Conservation (phyloP, 306 rosid species). For the Lathyrus tuberosus region DNA sequence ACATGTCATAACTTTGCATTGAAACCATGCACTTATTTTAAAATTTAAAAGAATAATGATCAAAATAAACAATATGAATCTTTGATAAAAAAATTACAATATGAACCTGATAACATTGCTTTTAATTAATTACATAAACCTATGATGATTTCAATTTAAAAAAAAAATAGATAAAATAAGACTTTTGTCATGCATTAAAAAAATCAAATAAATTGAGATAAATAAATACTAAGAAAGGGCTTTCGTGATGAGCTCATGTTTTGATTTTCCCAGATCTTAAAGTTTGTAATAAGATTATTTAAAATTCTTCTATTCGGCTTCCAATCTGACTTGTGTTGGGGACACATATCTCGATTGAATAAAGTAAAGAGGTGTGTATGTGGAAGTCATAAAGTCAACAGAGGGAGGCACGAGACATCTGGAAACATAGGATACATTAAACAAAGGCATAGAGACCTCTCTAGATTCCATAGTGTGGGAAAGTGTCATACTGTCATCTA, state of each 20-base stretch:
- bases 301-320: conserved; percentile 54
- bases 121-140: too few species aligned
- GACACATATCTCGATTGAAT: conserved; percentile 11
- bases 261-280: conserved; percentile 14
- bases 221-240: too few species aligned
- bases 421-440: conserved; percentile 30
- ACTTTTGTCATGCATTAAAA: not conserved
- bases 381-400: conserved; percentile 32
- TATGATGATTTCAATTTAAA: too few species aligned
- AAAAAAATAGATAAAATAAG: too few species aligned
- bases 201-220: too few species aligned
- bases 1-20: too few species aligned
- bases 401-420: conserved; percentile 30
- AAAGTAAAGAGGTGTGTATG: conserved; percentile 33
- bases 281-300: conserved; percentile 42
- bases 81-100: too few species aligned
- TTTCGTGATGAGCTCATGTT: not conserved
- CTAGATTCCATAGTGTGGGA: conserved; percentile 42
- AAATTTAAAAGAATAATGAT: too few species aligned
- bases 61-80: too few species aligned
- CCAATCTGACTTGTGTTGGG: conserved; percentile 31
- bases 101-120: too few species aligned
- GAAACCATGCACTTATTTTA: too few species aligned
- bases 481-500: not conserved
- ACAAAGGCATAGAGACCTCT: not conserved